Percentiles rank a stretch among this genome's conserved stretches.
Conservation (phyloP, 768 basidiomycete genomes). For the Sporobolomyces pararoseus region DNA sequence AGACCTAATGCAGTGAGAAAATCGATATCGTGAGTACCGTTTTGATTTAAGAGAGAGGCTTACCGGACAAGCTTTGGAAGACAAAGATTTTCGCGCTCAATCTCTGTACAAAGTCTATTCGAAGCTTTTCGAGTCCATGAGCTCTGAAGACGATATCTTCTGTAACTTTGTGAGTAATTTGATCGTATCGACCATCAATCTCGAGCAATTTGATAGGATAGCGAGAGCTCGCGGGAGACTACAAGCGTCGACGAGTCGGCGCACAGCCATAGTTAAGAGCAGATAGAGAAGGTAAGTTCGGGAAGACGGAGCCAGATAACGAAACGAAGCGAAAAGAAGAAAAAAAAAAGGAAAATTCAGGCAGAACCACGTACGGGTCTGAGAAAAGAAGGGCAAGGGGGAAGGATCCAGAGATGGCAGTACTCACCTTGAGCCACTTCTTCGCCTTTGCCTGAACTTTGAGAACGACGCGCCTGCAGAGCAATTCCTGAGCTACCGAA, state of each 20-base stretch:
- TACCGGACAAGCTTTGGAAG: neutral
- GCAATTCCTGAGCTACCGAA: neutral
- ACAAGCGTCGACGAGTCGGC: too few species aligned
- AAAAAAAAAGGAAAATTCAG: too few species aligned
- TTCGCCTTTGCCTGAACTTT: neutral
- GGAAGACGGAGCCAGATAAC: too few species aligned
- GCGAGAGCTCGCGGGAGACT: neutral
- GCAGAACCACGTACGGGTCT: too few species aligned
- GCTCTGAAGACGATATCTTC: neutral
- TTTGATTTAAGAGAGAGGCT: neutral
- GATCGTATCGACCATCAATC: constrained; percentile 4
- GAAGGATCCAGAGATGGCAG: neutral
- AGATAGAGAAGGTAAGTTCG: too few species aligned
- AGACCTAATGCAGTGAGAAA: too few species aligned
- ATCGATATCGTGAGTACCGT: too few species aligned
- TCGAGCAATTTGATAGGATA: neutral
- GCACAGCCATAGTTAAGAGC: too few species aligned
- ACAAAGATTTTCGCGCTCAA: constrained; percentile 11
- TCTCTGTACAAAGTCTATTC: constrained; percentile 7
- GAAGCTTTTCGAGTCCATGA: neutral
- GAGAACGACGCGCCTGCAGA: constrained; percentile 4
- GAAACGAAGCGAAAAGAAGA: too few species aligned
- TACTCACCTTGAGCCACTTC: neutral
- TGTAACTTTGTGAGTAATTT: neutral
- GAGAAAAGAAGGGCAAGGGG: too few species aligned